Evolutionary conservation across 257 asterid species (phyloP), one percentile per base, ranked within the genome.

Genomic region (Haberlea rhodopensis): DNA sequence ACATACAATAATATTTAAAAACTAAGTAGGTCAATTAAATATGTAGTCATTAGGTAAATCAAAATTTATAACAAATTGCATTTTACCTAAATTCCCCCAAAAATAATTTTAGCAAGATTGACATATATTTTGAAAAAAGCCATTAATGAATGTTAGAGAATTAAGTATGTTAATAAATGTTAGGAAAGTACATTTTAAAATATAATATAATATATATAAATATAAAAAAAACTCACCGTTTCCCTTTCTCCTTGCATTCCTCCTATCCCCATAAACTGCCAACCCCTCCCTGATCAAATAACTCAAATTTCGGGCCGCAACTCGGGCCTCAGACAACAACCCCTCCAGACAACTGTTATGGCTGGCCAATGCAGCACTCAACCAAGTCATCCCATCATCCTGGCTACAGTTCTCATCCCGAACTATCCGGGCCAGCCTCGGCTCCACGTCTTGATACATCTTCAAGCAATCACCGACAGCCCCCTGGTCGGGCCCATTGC

Each of bases 351-450:
- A 89, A 69, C 84, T 78, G 24, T 20, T 37, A 31, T 89, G 90
- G 78, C 85, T 75, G 9, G 88, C 79, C 82, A 78, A 21, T 16
- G 87, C 85, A n/a, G 86, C 91, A 73, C 91, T 87, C 8, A 89
- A 67, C 96, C 96, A 84, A 9, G 88, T 79, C 28, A 76, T 52
- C 3, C 69, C 91, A 68, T 87, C 94, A 18, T 75, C 83, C 13
- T 21, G 48, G 76, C 81, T 72, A 20, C 56, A 72, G 24, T 51
- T 71, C 24, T 24, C 6, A 1, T 8, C 65, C 15, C 20, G 29
- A n/a, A 62, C 79, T 63, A 83, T 9, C 55, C 67, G 73, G 27
- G 76, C 77, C 27, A 87, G 69, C 66, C 87, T 72, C 57, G 71
- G 48, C 64, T 76, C 84, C 4, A 76, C 81, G 0, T 76, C 85